Conservation (phyloP, 129 eudicot species). For the Ambrosia trifida region DNA sequence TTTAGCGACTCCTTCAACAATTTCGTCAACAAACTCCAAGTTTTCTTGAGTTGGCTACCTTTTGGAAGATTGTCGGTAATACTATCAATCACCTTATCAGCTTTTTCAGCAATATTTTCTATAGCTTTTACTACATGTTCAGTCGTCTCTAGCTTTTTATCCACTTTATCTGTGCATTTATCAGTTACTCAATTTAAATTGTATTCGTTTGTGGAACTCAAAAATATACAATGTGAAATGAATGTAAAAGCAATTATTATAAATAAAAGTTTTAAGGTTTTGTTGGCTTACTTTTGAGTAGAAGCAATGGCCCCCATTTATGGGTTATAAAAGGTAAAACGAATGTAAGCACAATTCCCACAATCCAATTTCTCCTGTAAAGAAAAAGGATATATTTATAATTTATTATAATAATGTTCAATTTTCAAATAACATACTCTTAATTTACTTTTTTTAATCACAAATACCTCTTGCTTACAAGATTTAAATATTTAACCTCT, state of each 20-base stretch:
- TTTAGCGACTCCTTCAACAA: conserved; percentile 36
- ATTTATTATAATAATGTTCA: neutral
- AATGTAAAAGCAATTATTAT: neutral
- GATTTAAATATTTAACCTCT: too few relatives aligned
- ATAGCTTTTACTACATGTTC: conserved; percentile 41
- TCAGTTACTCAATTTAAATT: neutral
- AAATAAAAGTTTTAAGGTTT: neutral
- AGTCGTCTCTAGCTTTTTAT: conserved; percentile 35
- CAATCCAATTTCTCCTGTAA: conserved; percentile 50
- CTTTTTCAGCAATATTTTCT: conserved; percentile 38
- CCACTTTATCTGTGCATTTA: conserved; percentile 27
- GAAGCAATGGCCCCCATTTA: conserved; percentile 52
- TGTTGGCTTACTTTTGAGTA: conserved; percentile 35
- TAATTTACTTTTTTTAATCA: too few relatives aligned
- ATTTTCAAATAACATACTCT: neutral
- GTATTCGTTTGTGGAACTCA: neutral
- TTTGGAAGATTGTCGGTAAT: conserved; percentile 42
- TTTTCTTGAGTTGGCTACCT: conserved; percentile 33
- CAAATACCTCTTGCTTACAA: too few relatives aligned
- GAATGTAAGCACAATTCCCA: conserved; percentile 40
- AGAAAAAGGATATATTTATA: neutral
- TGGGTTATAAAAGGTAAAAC: conserved; percentile 44
- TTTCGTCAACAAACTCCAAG: conserved; percentile 30
- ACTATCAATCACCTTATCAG: conserved; percentile 43
- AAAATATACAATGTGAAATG: neutral